These are phyloP conservation scores for Aspergillus tubingensis DNA, from an alignment of 2,329 filamentous ascomycete genomes.

Conservation along the genomic window DNA sequence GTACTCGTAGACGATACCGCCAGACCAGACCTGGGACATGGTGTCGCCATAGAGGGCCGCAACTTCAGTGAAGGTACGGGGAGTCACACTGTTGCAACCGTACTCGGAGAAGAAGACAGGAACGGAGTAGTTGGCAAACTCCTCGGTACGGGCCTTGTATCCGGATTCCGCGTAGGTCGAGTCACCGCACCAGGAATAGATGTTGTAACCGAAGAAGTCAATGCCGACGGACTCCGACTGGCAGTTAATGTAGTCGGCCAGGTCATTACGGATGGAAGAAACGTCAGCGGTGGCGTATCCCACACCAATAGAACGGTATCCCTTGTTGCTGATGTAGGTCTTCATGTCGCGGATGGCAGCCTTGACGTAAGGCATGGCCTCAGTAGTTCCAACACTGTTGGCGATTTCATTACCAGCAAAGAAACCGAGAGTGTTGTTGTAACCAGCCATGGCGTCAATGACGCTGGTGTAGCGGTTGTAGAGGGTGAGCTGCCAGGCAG, in stretches of 20 bases:
- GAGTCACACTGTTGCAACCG: constrained; percentile 76
- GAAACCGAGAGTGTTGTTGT: constrained; percentile 90
- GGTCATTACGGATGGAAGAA: constrained; percentile 72
- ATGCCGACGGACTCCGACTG: constrained; percentile 66
- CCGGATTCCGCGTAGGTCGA: constrained; percentile 75
- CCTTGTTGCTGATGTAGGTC: constrained; percentile 78
- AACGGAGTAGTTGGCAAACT: constrained; percentile 85
- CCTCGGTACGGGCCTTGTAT: constrained; percentile 76
- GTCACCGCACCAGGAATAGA: constrained; percentile 96
- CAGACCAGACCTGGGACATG: constrained; percentile 86
- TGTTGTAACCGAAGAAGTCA: constrained; percentile 99
- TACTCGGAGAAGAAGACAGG: constrained; percentile 98
- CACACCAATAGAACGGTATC: constrained; percentile 76
- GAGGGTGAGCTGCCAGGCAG: constrained; percentile 74
- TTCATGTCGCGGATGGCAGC: constrained; percentile 94
- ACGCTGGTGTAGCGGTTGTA: constrained; percentile 79
- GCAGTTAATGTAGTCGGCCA: constrained; percentile 94
- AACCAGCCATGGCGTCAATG: constrained; percentile 75
- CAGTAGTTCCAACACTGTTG: constrained; percentile 82
- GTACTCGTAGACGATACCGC: constrained; percentile 88
- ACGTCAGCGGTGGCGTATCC: constrained; percentile 96
- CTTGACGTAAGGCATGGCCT: constrained; percentile 91
- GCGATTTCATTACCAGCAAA: constrained; percentile 97
- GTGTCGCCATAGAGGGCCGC: constrained; percentile 71
- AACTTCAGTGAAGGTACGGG: constrained; percentile 82